Evolutionary conservation across 306 rosid species (phyloP).

Genomic region (Prunus salicina): DNA sequence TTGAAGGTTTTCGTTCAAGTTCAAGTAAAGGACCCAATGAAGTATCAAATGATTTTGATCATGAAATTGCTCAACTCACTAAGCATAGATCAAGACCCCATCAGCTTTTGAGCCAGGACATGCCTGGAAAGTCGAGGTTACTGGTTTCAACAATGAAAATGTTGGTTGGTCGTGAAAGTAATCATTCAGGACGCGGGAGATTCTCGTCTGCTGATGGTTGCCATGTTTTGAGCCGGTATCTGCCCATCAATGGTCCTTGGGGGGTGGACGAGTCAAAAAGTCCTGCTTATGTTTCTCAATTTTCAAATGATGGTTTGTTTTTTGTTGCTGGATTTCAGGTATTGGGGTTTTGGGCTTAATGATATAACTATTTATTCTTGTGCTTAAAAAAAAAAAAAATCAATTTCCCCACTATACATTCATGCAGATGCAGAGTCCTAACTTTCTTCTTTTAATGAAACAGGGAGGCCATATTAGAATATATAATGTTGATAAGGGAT

Average conservation of each 20-base stretch:
- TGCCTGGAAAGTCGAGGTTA: slow-evolving; percentile 48
- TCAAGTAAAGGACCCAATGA: slow-evolving; percentile 36
- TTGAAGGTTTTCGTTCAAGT: slow-evolving; percentile 36
- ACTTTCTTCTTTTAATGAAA: background rate
- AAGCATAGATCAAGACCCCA: slow-evolving; percentile 67
- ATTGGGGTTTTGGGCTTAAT: background rate
- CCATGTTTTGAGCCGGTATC: slow-evolving; percentile 80
- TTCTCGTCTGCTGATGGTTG: slow-evolving; percentile 85
- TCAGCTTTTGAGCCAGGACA: slow-evolving; percentile 38
- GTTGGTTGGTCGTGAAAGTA: slow-evolving; percentile 84
- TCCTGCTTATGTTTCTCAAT: slow-evolving; percentile 88
- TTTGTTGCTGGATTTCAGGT: slow-evolving; percentile 92
- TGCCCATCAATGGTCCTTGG: slow-evolving; percentile 92
- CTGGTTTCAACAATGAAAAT: slow-evolving; percentile 85
- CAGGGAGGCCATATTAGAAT: slow-evolving; percentile 83
- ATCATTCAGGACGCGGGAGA: slow-evolving; percentile 74
- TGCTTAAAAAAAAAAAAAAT: background rate
- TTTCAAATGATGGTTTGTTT: slow-evolving; percentile 81
- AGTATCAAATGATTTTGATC: slow-evolving; percentile 42
- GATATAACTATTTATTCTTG: background rate
- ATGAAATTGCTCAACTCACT: slow-evolving; percentile 69
- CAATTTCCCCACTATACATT: background rate
- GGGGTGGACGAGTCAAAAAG: slow-evolving; percentile 66
- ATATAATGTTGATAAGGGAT: slow-evolving; percentile 73
- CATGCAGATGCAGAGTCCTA: background rate